A percentile compares a stretch with the other conserved stretches of the same genome.
These are phyloP conservation scores for Plectosphaerella plurivora DNA, from an alignment of 2,329 filamentous ascomycete species.

Conservation along the genomic window DNA sequence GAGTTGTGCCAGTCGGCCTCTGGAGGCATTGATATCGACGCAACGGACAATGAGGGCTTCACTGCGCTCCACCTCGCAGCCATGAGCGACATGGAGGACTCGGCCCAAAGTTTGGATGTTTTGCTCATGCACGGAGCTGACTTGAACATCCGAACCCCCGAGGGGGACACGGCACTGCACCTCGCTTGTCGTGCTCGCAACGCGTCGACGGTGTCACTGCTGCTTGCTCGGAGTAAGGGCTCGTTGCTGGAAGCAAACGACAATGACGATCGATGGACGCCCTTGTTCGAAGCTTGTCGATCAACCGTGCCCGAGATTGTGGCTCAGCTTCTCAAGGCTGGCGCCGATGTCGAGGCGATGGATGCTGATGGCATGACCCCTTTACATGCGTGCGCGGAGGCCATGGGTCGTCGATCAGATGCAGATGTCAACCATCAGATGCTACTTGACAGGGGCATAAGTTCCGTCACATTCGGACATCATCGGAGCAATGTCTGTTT, in stretches of 20 bases:
- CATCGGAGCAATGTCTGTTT: too few relatives aligned
- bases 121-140: background rate
- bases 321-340: slow-evolving; percentile 24
- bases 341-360: slow-evolving; percentile 24
- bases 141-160: background rate
- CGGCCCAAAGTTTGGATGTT: background rate
- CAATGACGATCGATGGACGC: background rate
- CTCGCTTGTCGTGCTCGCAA: background rate
- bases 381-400: background rate
- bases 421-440: too few relatives aligned
- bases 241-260: background rate
- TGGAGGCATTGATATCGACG: background rate
- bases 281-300: background rate
- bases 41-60: background rate
- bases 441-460: too few relatives aligned
- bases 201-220: background rate
- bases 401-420: too few relatives aligned
- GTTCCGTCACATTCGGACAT: too few relatives aligned
- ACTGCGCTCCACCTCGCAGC: background rate
- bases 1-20: background rate
- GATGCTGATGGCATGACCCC: slow-evolving; percentile 11
- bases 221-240: background rate
- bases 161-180: background rate
- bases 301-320: slow-evolving; percentile 16
- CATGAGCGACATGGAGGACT: background rate